phyloP scores from a whole-genome alignment of 2,329 filamentous ascomycete genomes.

The Lachnellula occidentalis region DNA sequence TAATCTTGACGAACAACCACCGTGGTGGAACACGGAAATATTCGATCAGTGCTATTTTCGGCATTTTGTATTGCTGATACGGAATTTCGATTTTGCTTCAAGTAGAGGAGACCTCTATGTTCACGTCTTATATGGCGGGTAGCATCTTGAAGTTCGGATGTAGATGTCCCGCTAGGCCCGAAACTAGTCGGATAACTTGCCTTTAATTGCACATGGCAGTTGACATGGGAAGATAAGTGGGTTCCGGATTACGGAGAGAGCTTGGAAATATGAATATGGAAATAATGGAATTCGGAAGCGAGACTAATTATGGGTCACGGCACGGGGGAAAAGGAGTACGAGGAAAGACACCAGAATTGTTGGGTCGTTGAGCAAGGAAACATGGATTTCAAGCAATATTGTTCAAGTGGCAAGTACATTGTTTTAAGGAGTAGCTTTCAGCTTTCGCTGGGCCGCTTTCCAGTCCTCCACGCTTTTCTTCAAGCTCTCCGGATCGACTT shows the following conservation, averaged over 20 bases:
- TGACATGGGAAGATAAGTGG: not conserved
- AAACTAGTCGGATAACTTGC: not conserved
- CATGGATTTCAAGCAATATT: too few relatives aligned
- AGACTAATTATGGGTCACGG: not conserved
- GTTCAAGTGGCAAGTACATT: not conserved
- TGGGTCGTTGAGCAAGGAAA: too few relatives aligned
- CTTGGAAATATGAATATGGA: not conserved
- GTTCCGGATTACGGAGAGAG: not conserved
- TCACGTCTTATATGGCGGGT: not conserved
- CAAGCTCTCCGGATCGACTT: conserved; percentile 34
- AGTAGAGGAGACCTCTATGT: not conserved
- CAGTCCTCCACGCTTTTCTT: conserved; percentile 33
- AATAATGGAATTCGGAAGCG: too few relatives aligned
- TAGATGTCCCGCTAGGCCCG: not conserved
- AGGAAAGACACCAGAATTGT: too few relatives aligned
- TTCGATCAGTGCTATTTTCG: conserved; percentile 59
- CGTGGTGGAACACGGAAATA: conserved; percentile 71
- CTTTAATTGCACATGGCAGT: not conserved
- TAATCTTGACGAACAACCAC: conserved; percentile 75
- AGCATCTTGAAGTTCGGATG: not conserved
- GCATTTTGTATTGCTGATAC: conserved; percentile 39
- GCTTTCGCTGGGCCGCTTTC: conserved; percentile 31
- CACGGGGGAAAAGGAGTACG: not conserved
- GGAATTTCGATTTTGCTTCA: not conserved
- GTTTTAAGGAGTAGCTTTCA: conserved; percentile 4